Percentiles rank a stretch among this genome's conserved stretches.
phyloP scores from a whole-genome alignment of 2,329 filamentous ascomycete species.

The Myriosclerotinia curreyana region DNA sequence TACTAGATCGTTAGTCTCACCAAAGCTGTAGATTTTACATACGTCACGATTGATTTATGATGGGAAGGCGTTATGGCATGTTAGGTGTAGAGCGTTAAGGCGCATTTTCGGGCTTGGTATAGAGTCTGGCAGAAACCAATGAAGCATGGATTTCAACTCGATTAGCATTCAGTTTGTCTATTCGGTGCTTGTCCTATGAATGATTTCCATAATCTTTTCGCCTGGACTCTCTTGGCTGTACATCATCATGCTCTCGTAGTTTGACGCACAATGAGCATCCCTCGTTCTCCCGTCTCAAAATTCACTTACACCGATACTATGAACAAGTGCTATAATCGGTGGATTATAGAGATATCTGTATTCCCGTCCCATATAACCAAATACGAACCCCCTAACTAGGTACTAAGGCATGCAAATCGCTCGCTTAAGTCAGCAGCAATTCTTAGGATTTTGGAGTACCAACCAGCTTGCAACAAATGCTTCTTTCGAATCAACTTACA shows the following conservation, averaged over 20 bases:
- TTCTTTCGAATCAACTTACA: too few relatives aligned
- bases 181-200: slow-evolving; percentile 25
- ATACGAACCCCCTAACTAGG: too few relatives aligned
- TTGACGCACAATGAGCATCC: too few relatives aligned
- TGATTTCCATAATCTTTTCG: not conserved
- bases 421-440: too few relatives aligned
- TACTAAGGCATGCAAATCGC: too few relatives aligned
- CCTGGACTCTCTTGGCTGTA: not conserved
- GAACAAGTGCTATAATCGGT: too few relatives aligned
- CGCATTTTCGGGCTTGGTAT: slow-evolving; percentile 11
- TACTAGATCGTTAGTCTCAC: slow-evolving; percentile 45
- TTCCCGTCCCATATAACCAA: too few relatives aligned
- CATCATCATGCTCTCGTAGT: not conserved
- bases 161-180: not conserved
- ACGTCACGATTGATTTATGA: not conserved
- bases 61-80: slow-evolving; percentile 15
- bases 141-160: slow-evolving; percentile 15
- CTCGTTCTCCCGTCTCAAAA: too few relatives aligned
- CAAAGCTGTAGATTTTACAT: slow-evolving; percentile 33
- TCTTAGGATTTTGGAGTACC: too few relatives aligned
- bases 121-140: slow-evolving; percentile 14
- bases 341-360: too few relatives aligned
- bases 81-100: slow-evolving; percentile 10
- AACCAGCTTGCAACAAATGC: too few relatives aligned
- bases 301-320: not conserved